Conservation (phyloP, 257 asterid genomes). For the Nicotiana sylvestris region DNA sequence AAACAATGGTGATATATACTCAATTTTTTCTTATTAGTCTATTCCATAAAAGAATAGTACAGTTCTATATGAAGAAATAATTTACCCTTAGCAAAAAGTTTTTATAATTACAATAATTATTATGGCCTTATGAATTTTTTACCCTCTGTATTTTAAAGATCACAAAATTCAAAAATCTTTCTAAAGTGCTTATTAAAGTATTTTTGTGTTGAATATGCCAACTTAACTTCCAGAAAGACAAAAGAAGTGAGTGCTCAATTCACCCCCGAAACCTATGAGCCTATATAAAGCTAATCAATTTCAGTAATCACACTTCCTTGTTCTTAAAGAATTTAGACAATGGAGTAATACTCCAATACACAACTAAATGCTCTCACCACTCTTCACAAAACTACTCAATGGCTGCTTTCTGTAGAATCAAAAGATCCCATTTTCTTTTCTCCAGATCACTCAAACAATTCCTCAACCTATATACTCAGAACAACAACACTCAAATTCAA, state of each 20-base stretch:
- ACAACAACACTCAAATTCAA: background rate
- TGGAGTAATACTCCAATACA: background rate
- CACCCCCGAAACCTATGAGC: background rate
- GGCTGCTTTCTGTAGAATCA: slow-evolving; percentile 4
- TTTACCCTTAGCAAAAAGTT: no score
- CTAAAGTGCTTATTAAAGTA: no score
- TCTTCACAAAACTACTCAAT: background rate
- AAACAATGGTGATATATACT: no score
- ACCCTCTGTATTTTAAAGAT: no score
- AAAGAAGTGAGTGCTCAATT: background rate
- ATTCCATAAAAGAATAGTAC: no score
- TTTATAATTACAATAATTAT: no score
- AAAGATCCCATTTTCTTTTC: background rate
- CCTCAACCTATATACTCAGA: background rate
- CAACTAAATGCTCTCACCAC: background rate
- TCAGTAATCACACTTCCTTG: background rate
- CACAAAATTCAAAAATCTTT: no score
- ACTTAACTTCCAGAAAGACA: no score
- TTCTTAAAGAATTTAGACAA: background rate
- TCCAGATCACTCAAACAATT: background rate
- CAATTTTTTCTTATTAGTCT: no score
- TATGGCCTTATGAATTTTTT: no score
- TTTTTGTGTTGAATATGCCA: no score
- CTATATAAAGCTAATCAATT: background rate
- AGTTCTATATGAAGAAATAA: no score